A percentile compares a stretch with the other conserved stretches of the same genome.
Conservation (phyloP, 257 asterid genomes). For the Fraxinus cuspidata region DNA sequence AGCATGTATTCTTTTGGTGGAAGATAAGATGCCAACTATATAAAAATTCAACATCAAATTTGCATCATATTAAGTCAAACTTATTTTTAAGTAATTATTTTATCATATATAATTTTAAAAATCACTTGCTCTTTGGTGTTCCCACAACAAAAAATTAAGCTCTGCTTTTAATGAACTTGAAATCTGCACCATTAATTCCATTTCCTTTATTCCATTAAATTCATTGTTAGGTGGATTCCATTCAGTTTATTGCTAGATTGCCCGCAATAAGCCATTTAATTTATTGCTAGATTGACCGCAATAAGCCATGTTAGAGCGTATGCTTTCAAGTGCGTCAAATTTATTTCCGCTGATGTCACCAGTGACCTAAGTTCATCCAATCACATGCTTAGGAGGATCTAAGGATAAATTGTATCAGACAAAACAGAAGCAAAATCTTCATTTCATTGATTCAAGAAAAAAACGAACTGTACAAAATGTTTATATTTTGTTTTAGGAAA, state of each 20-base stretch:
- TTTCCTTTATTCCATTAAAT: not conserved
- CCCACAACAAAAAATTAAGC: too few relatives aligned
- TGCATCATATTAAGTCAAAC: not conserved
- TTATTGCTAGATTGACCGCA: not conserved
- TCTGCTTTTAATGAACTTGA: not conserved
- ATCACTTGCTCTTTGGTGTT: too few relatives aligned
- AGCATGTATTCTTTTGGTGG: not conserved
- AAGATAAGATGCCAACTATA: not conserved
- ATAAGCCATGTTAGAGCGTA: not conserved
- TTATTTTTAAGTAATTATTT: too few relatives aligned
- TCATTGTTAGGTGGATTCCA: not conserved
- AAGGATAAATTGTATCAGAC: not conserved
- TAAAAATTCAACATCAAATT: too few relatives aligned
- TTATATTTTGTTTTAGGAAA: not conserved
- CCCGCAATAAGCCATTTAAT: too few relatives aligned
- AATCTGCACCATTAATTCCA: not conserved
- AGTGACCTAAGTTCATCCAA: not conserved
- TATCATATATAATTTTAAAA: too few relatives aligned
- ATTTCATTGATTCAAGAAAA: too few relatives aligned
- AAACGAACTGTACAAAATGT: not conserved
- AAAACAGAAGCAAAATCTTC: not conserved
- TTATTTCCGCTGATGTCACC: not conserved
- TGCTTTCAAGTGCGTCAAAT: not conserved
- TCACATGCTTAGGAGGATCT: not conserved
- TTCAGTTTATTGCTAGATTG: too few relatives aligned